Percentiles rank a stretch among this genome's conserved stretches.
Evolutionary conservation across 164 flowering plant species (phyloP).

Genomic region (Berberis vulgaris): DNA sequence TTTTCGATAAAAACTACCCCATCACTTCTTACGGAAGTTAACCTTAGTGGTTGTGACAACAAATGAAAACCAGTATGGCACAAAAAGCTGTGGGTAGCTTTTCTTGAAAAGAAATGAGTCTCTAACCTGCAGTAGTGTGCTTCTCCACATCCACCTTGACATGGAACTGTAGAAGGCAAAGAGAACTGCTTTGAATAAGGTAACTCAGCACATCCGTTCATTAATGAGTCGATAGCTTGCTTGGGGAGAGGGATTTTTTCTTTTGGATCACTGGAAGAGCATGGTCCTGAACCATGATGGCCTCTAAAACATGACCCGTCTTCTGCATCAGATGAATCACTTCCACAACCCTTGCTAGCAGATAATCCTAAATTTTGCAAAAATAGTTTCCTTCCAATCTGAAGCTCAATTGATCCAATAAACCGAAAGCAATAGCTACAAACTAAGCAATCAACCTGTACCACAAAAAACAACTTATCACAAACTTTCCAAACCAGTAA

Average conservation of each 20-base stretch:
- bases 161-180: conserved; percentile 57
- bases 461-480: neutral
- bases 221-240: conserved; percentile 43
- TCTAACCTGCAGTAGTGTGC: conserved; percentile 84
- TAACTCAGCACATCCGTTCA: conserved; percentile 51
- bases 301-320: conserved; percentile 12
- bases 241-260: conserved; percentile 31
- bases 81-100: no score
- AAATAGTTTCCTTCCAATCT: conserved; percentile 80
- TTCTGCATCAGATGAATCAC: conserved; percentile 33
- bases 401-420: conserved; percentile 90
- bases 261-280: conserved; percentile 34
- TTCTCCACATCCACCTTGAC: conserved; percentile 83
- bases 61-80: no score
- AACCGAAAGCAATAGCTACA: conserved; percentile 81
- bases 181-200: conserved; percentile 62
- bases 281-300: conserved; percentile 15
- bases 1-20: no score
- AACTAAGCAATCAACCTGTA: conserved; percentile 83
- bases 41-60: no score
- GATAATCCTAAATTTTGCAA: conserved; percentile 47
- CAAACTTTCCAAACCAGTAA: no score
- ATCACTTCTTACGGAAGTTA: no score
- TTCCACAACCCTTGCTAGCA: conserved; percentile 16
- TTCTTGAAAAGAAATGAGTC: neutral